Evolutionary conservation across 768 basidiomycete species (phyloP), one percentile per base, ranked within the genome.

Genomic region (Pleurotus platypus): DNA sequence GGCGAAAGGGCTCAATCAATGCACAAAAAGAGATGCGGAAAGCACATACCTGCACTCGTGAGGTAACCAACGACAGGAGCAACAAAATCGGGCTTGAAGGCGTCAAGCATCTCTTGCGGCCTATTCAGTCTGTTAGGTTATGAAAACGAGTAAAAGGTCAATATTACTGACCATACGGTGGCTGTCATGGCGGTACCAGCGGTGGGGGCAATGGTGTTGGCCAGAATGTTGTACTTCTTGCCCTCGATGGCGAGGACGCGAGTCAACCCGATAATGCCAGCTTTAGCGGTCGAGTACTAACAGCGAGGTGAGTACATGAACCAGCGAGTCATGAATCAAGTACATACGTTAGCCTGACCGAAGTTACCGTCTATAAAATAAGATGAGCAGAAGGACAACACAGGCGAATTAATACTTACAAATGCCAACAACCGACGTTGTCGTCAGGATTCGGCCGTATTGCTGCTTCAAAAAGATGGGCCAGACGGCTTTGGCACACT

Each of bases 401-500:
- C 38, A 16, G n/a, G 38, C 45, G 39, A 15, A 48, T 26, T n/a
- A 48, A 54, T 1, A 79, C 91, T 65, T 65, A 94, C 93, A 94
- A 54, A 98, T 86, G 58, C 95, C 96, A 49, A 93, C 93, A 67
- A 88, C 87, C 2, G 94, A 98, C 58, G 85, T 82, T n/a, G 94
- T 98, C 27, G 91, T 96, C 53, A 98, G 82, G 65, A 99, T 94
- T 45, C 97, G 86, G 26, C 97, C 97, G 67, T 87, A 97, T 72
- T 93, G 94, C 69, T 98, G 96, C 74, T 94, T 89, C 71, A 90
- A 89, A 83, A 99, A 98, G 63, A 92, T 75, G 0, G 95, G 94
- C 97, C 97, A 99, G 22, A 92, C 89, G 4, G 96, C 97, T 67
- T 96, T 91, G 26, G 85, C 87, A 61, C 93, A 94, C 90, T 94